Percentiles rank a stretch among this genome's conserved stretches.
phyloP scores from a whole-genome alignment of 2,329 filamentous ascomycete genomes.

The Xylariaceae sp. region DNA sequence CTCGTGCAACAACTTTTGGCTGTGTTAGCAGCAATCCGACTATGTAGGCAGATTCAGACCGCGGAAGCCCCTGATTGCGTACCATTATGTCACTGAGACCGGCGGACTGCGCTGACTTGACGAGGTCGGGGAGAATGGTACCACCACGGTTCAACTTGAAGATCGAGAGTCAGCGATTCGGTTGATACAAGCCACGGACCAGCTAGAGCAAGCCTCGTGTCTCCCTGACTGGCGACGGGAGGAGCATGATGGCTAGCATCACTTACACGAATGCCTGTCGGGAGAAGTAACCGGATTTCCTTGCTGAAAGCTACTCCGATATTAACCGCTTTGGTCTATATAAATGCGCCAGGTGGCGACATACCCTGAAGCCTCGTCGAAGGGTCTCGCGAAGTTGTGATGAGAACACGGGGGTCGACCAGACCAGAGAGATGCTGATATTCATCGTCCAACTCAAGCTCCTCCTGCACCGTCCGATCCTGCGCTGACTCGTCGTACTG shows the following conservation, averaged over 20 bases:
- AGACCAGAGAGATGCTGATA: slow-evolving; percentile 88
- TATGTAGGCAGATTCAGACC: neutral
- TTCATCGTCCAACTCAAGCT: slow-evolving; percentile 77
- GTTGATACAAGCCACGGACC: neutral
- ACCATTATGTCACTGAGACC: slow-evolving; percentile 74
- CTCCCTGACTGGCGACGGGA: neutral
- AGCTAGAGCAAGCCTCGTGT: neutral
- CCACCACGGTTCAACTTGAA: slow-evolving; percentile 75
- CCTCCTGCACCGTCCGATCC: slow-evolving; percentile 61
- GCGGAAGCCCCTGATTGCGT: neutral
- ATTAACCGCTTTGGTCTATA: neutral
- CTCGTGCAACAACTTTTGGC: slow-evolving; percentile 55
- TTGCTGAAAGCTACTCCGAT: slow-evolving; percentile 62
- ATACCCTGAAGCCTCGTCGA: slow-evolving; percentile 60
- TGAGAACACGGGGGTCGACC: slow-evolving; percentile 79
- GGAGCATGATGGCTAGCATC: neutral
- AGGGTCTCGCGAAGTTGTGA: slow-evolving; percentile 86
- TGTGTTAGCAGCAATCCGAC: slow-evolving; percentile 1
- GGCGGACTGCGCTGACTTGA: slow-evolving; percentile 72
- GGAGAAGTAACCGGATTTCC: slow-evolving; percentile 74
- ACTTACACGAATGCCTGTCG: slow-evolving; percentile 65
- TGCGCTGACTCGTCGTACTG: slow-evolving; percentile 84
- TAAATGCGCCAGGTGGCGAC: neutral
- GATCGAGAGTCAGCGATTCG: neutral
- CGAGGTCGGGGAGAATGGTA: slow-evolving; percentile 77